These are phyloP conservation scores for Talaromyces liani DNA, from an alignment of 495 filamentous ascomycete species.

Conservation along the genomic window DNA sequence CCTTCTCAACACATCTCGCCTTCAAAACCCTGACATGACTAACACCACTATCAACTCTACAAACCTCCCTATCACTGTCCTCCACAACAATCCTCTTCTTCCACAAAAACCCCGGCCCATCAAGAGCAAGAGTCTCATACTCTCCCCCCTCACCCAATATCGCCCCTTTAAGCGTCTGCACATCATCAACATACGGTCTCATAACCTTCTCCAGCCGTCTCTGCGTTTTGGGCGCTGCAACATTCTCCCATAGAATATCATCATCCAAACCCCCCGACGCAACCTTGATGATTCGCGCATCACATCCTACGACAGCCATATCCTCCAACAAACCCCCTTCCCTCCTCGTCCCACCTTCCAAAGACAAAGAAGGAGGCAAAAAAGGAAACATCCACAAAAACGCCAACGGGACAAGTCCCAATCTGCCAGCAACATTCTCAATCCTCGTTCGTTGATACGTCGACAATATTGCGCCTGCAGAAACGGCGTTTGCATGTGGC, in stretches of 20 bases:
- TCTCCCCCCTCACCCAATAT: constrained; percentile 90
- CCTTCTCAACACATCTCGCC: constrained; percentile 52
- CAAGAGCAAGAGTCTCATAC: constrained; percentile 86
- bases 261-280: constrained; percentile 85
- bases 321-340: constrained; percentile 59
- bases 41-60: constrained; percentile 63
- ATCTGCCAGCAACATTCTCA: constrained; percentile 73
- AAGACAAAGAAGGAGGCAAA: constrained; percentile 41
- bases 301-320: constrained; percentile 69
- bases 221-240: constrained; percentile 47
- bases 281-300: constrained; percentile 87
- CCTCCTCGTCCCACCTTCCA: constrained; percentile 11
- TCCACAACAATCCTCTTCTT: constrained; percentile 60
- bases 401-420: constrained; percentile 72
- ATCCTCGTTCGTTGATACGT: constrained; percentile 93
- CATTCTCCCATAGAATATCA: constrained; percentile 74
- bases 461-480: constrained; percentile 83
- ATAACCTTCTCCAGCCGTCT: constrained; percentile 53
- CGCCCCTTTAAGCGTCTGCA: constrained; percentile 50
- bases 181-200: constrained; percentile 52
- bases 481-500: constrained; percentile 76
- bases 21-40: constrained; percentile 52
- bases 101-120: constrained; percentile 68
- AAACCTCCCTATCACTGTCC: constrained; percentile 41
- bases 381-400: constrained; percentile 86